These are phyloP conservation scores for Fusarium protoensiforme DNA, from an alignment of 2,329 filamentous ascomycete genomes.

Conservation along the genomic window DNA sequence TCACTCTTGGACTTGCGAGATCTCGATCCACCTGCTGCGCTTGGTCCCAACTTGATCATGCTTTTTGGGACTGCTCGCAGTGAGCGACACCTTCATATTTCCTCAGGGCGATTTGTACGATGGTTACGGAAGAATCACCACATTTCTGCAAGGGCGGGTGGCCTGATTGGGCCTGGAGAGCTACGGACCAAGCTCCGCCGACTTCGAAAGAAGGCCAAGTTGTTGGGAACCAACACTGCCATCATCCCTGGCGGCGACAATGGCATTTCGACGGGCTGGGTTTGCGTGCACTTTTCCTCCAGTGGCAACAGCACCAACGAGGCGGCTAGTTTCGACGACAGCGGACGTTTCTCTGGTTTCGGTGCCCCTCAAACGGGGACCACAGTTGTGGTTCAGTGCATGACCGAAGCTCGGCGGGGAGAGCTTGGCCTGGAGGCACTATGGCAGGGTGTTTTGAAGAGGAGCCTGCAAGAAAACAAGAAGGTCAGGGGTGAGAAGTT, in stretches of 20 bases:
- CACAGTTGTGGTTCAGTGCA: conserved; percentile 67
- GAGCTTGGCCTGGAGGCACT: conserved; percentile 66
- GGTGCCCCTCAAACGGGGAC: conserved; percentile 64
- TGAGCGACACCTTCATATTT: conserved; percentile 92
- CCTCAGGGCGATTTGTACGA: conserved; percentile 87
- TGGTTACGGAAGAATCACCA: conserved; percentile 82
- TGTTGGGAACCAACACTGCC: conserved; percentile 79
- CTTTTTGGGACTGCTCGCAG: conserved; percentile 90
- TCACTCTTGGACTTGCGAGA: conserved; percentile 83
- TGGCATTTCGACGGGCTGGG: conserved; percentile 92
- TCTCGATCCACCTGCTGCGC: conserved; percentile 85
- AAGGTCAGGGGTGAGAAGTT: conserved; percentile 44
- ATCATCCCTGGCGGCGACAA: conserved; percentile 76
- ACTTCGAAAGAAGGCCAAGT: conserved; percentile 82
- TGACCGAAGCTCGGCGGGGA: conserved; percentile 63
- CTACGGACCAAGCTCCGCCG: conserved; percentile 87
- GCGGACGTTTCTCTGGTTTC: conserved; percentile 79
- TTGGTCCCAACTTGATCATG: conserved; percentile 93
- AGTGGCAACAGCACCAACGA: conserved; percentile 67
- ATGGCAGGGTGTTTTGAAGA: conserved; percentile 58
- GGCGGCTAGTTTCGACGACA: conserved; percentile 56
- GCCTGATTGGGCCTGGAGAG: conserved; percentile 89
- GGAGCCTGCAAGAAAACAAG: conserved; percentile 46
- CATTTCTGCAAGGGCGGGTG: conserved; percentile 83
- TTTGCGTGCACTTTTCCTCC: conserved; percentile 89